Base-by-base conservation (phyloP, 2,329 filamentous ascomycete species). In the Ascochyta koolunga region DNA sequence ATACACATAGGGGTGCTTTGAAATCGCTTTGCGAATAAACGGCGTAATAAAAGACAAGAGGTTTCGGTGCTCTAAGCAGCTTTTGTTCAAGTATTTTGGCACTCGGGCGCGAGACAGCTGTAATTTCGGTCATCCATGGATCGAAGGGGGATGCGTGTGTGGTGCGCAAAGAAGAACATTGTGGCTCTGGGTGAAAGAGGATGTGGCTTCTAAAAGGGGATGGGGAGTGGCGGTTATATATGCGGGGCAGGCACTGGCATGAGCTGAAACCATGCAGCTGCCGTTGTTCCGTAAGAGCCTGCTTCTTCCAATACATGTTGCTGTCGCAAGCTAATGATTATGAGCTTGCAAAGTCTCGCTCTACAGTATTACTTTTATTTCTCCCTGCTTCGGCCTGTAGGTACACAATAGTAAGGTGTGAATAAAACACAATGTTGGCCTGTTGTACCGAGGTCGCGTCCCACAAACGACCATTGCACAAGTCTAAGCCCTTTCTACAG, bases 401-500 rank as follows among this genome's bases (percentile, higher is more conserved):
- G 11, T 13, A 3, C 27, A 29, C 11, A 11, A 29, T 27, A 4
- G 5, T 13, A 13, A 29, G 11, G 10, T 15, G 27, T 5, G 9
- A 3, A 13, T 4, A 13, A 10, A 13, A 13, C 2, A 29, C 11
- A 13, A 5, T 5, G 15, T 13, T 5, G 13, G 13, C 25, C 25
- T 27, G 7, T 2, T 10, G 25, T 3, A 29, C 11, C 11, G 2
- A 29, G 27, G 27, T 13, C 5, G 10, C 5, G 24, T 27, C 24
- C 7, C 4, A 27, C 24, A 27, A 9, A 27, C 24, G 24, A 8
- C 10, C 24, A 8, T 27, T 19, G 33, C 24, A 33, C 35, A 22
- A 37, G 18, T 5, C 27, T 24, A 55, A 2, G 40, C 44, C 31
- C 24, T 62, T 27, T 60, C 59, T 1, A 32, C 31, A 10, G 42